A percentile compares a stretch with the other conserved stretches of the same genome.
These are phyloP conservation scores for Heracleum sosnowskyi DNA, from an alignment of 129 eudicot species.

Conservation along the genomic window DNA sequence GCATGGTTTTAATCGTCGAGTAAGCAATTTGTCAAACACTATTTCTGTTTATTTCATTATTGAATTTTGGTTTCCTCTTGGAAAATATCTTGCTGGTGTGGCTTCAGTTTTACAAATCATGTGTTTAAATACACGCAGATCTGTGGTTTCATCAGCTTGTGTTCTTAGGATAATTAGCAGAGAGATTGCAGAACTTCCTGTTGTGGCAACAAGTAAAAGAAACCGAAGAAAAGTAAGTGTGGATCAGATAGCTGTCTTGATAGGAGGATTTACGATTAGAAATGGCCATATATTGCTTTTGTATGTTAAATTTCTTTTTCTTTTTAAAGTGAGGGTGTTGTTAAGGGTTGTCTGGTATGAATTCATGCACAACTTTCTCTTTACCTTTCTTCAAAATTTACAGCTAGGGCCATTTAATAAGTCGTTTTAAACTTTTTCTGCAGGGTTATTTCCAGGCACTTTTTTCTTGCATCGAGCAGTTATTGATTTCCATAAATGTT, in stretches of 20 bases:
- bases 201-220: slow-evolving; percentile 85
- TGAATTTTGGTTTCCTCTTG: neutral
- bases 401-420: neutral
- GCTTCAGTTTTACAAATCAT: slow-evolving; percentile 5
- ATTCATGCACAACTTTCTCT: neutral
- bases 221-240: slow-evolving; percentile 75
- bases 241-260: neutral
- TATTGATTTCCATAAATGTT: slow-evolving; percentile 61
- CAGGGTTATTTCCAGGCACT: slow-evolving; percentile 86
- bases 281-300: neutral
- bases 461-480: slow-evolving; percentile 59
- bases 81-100: neutral
- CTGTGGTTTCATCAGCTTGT: slow-evolving; percentile 79
- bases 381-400: neutral
- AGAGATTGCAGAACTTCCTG: slow-evolving; percentile 90
- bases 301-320: neutral
- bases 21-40: slow-evolving; percentile 22
- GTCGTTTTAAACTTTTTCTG: slow-evolving; percentile 10
- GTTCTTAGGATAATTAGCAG: slow-evolving; percentile 69
- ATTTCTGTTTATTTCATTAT: neutral
- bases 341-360: no score
- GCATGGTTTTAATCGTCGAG: slow-evolving; percentile 71
- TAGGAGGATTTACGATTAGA: neutral
- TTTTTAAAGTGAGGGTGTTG: neutral
- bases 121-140: slow-evolving; percentile 30